Evolutionary conservation across 148 eudicot species (phyloP).

Genomic region (Amaranthus hypochondriacus): DNA sequence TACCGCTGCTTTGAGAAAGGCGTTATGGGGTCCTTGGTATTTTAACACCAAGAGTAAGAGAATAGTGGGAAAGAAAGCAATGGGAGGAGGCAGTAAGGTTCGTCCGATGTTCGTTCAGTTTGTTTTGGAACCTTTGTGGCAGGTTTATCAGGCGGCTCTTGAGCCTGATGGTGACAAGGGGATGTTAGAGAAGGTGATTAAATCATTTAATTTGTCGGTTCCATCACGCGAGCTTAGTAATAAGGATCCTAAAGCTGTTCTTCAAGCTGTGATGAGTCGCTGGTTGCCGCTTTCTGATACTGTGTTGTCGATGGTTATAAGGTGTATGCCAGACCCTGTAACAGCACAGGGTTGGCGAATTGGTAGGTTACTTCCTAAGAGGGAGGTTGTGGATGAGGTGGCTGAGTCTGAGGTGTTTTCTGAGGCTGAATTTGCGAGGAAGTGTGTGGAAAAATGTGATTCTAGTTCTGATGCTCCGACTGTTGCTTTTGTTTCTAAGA

Average conservation of each 20-base stretch:
- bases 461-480: conserved; percentile 64
- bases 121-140: conserved; percentile 87
- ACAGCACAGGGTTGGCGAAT: conserved; percentile 64
- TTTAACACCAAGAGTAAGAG: conserved; percentile 58
- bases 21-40: conserved; percentile 91
- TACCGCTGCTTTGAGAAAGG: conserved; percentile 41
- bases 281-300: conserved; percentile 85
- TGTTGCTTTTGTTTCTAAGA: conserved; percentile 92
- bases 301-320: conserved; percentile 67
- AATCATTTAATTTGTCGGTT: conserved; percentile 52
- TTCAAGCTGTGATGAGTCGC: conserved; percentile 77
- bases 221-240: conserved; percentile 71
- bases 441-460: conserved; percentile 74
- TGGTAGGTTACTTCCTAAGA: conserved; percentile 74
- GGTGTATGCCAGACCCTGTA: conserved; percentile 67
- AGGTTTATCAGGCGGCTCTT: conserved; percentile 57
- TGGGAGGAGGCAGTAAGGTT: conserved; percentile 49
- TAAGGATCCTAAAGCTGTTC: conserved; percentile 72
- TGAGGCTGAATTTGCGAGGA: conserved; percentile 71
- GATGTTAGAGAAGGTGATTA: conserved; percentile 63
- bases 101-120: conserved; percentile 86
- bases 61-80: conserved; percentile 66
- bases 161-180: conserved; percentile 60
- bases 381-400: conserved; percentile 48
- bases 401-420: conserved; percentile 47